phyloP scores from a whole-genome alignment of 768 basidiomycete genomes.

The Gymnopilus junonius region DNA sequence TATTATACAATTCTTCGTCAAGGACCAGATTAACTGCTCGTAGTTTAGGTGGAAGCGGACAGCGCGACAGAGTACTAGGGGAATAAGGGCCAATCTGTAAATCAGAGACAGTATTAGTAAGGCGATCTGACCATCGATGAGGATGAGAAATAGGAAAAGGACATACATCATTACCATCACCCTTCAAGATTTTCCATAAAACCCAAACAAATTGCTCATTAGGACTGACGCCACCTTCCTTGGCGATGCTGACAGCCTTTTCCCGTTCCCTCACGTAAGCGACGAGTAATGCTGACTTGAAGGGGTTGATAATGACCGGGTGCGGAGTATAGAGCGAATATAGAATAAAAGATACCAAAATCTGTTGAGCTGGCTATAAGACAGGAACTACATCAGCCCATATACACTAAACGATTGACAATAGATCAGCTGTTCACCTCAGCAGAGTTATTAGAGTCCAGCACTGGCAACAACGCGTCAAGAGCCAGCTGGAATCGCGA shows the following conservation, averaged over 20 bases:
- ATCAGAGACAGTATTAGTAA: not conserved
- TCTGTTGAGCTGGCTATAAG: conserved; percentile 67
- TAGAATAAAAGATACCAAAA: conserved; percentile 79
- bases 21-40: conserved; percentile 72
- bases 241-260: conserved; percentile 56
- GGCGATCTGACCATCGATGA: conserved; percentile 1
- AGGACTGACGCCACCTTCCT: conserved; percentile 50
- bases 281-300: conserved; percentile 72
- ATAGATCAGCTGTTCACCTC: conserved; percentile 50
- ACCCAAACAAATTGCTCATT: conserved; percentile 88
- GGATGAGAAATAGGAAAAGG: not conserved
- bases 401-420: conserved; percentile 11
- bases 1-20: conserved; percentile 64
- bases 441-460: conserved; percentile 54
- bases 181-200: conserved; percentile 84
- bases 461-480: conserved; percentile 77
- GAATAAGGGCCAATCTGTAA: conserved; percentile 83
- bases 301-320: conserved; percentile 81
- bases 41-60: conserved; percentile 76
- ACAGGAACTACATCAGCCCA: conserved; percentile 1
- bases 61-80: conserved; percentile 72
- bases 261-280: conserved; percentile 73
- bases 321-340: conserved; percentile 82
- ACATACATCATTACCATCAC: conserved; percentile 81
- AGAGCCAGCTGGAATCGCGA: conserved; percentile 85